These are phyloP conservation scores for Hemileia vastatrix DNA, from an alignment of 1,284 basidiomycete species.

Conservation along the genomic window DNA sequence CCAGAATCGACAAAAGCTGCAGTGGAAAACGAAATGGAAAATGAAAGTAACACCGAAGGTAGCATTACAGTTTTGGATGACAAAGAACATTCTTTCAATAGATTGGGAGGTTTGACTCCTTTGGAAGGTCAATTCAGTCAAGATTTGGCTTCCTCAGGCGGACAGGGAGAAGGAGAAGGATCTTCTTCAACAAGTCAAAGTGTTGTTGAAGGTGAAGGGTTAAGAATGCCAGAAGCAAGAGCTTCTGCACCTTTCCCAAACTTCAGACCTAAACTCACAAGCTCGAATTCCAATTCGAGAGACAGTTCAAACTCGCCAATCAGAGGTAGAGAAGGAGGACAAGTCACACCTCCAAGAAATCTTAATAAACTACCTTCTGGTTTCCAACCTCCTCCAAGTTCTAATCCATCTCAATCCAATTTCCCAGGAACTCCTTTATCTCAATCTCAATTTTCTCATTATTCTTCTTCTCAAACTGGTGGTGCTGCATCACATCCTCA, in stretches of 20 bases:
- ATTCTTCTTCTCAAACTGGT: background rate
- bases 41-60: slow-evolving; percentile 26
- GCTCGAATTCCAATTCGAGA: no score
- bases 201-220: background rate
- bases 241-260: slow-evolving; percentile 33
- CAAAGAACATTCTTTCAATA: background rate
- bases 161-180: background rate
- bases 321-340: no score
- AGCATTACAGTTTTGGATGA: background rate
- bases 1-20: slow-evolving; percentile 23
- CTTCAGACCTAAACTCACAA: no score
- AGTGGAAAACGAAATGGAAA: slow-evolving; percentile 27
- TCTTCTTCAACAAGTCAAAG: background rate
- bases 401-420: background rate
- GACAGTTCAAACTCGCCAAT: no score
- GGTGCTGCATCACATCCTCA: no score
- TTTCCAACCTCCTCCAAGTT: background rate
- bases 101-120: background rate
- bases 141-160: background rate
- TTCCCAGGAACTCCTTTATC: background rate
- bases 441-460: background rate
- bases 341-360: no score
- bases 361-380: no score
- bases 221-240: slow-evolving; percentile 35
- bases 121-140: background rate